Evolutionary conservation across 2,329 filamentous ascomycete species (phyloP).

Genomic region (Epichloe sylvatica): DNA sequence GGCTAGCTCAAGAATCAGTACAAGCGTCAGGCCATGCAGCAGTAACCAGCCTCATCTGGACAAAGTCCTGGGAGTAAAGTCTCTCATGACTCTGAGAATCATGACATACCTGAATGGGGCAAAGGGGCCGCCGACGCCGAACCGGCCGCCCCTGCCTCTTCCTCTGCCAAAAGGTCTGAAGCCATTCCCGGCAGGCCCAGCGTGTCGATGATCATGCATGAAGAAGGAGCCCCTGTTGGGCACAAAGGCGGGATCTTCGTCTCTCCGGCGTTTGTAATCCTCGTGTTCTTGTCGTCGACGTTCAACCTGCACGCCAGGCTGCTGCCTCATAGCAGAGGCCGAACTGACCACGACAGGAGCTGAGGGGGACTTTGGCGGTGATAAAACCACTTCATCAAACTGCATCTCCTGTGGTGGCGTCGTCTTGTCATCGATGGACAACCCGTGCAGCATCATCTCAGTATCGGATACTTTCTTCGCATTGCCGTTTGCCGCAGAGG

Average conservation of each 20-base stretch:
- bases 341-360: constrained; percentile 44
- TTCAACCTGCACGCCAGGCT: constrained; percentile 48
- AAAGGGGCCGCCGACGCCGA: constrained; percentile 44
- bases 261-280: constrained; percentile 75
- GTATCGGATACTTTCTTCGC: constrained; percentile 34
- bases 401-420: constrained; percentile 30
- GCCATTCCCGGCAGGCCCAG: constrained; percentile 62
- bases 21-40: constrained; percentile 7
- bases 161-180: constrained; percentile 60
- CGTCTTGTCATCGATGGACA: constrained; percentile 31
- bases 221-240: constrained; percentile 96
- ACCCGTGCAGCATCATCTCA: constrained; percentile 43
- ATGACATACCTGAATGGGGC: constrained; percentile 49
- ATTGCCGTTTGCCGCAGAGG: constrained; percentile 20
- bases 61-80: background rate
- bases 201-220: constrained; percentile 83
- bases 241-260: constrained; percentile 84
- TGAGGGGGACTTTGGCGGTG: constrained; percentile 25
- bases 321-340: constrained; percentile 29
- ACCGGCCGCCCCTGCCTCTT: constrained; percentile 46
- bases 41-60: background rate
- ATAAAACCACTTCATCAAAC: constrained; percentile 30
- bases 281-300: constrained; percentile 74
- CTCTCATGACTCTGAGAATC: background rate
- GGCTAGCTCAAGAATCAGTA: constrained; percentile 18